Base-by-base conservation (phyloP, 352 stramenopile species). In the Pythium plurisporium region DNA sequence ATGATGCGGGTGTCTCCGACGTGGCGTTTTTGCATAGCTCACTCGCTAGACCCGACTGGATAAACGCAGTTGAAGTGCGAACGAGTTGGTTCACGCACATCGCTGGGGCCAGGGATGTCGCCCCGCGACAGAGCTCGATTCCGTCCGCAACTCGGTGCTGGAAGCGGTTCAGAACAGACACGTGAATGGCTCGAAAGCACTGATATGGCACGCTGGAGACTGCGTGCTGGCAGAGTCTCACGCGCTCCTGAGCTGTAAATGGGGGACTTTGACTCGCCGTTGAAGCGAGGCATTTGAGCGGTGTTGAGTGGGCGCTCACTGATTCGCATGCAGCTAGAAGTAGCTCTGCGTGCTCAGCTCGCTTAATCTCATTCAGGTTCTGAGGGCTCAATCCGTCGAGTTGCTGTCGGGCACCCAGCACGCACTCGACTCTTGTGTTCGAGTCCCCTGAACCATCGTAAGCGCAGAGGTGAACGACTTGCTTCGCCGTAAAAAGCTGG, bases 71-170 rank as follows among this genome's bases (percentile, higher is more conserved):
- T 1, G 52, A 29, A 3, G 20, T 4, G 2, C 60, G 42, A 8
- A 62, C 37, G 3, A 78, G 25, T 41, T 62, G 19, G 67, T 62
- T 66, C 5, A 54, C 23, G 23, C 53, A 68, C 7, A 23, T 12
- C 0, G 53, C 48, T 30, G 61, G 59, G 1, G 34, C 27, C 0
- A 40, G 1, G 5, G 59, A 50, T 0, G 37, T 50, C 3, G 51
- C 38, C 15, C 19, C 15, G 20, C 45, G 54, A 42, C 65, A 73
- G 11, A 73, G 27, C 9, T 68, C 53, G 26, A 63, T 55, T 4
- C 48, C 61, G 27, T 63, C 53, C 1, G 25, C 23, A 5, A 23
- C 12, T 14, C 45, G 38, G 6, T 27, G 8, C 0, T 45, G 46
- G 1, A 68, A 43, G 4, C 30, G 54, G 10, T 40, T 7, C 1